Percentiles rank a stretch among this genome's conserved stretches.
phyloP scores from a whole-genome alignment of 208 protist genomes.

The Porcisia hertigi region DNA sequence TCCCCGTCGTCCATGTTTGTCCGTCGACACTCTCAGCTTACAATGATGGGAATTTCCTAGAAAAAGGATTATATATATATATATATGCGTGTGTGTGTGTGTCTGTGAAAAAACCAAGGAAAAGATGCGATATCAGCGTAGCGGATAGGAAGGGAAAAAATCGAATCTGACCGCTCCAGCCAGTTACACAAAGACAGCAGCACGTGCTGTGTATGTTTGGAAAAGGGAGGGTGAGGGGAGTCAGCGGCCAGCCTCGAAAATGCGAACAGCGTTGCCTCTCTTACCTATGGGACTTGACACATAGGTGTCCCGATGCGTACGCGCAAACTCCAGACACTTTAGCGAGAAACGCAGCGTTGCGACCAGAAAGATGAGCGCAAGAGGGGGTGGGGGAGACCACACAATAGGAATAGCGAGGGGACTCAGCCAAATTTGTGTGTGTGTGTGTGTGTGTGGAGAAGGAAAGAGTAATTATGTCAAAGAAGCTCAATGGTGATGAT shows the following conservation, averaged over 20 bases:
- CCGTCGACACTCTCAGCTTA: neutral
- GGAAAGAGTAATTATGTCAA: neutral
- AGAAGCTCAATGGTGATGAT: neutral
- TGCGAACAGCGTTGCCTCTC: no score
- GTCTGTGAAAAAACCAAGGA: no score
- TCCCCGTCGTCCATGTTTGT: slow-evolving; percentile 28
- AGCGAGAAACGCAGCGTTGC: neutral
- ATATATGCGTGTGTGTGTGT: no score
- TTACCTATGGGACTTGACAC: no score
- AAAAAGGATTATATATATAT: neutral
- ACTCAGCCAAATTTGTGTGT: neutral
- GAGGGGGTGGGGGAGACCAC: neutral
- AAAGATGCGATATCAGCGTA: no score
- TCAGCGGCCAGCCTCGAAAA: no score
- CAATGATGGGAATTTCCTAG: slow-evolving; percentile 2
- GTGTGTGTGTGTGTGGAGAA: neutral
- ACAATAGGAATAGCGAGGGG: slow-evolving; percentile 1
- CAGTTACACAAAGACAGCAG: no score
- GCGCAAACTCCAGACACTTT: neutral
- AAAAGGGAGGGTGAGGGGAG: no score
- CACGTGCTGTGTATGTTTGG: no score
- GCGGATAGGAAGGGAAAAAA: no score
- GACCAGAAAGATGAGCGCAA: neutral
- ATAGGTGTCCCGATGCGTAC: neutral
- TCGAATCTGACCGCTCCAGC: no score